Percentiles rank a stretch among this genome's conserved stretches.
Conservation (phyloP, 1,284 basidiomycete species). For the Heterobasidion parviporum region DNA sequence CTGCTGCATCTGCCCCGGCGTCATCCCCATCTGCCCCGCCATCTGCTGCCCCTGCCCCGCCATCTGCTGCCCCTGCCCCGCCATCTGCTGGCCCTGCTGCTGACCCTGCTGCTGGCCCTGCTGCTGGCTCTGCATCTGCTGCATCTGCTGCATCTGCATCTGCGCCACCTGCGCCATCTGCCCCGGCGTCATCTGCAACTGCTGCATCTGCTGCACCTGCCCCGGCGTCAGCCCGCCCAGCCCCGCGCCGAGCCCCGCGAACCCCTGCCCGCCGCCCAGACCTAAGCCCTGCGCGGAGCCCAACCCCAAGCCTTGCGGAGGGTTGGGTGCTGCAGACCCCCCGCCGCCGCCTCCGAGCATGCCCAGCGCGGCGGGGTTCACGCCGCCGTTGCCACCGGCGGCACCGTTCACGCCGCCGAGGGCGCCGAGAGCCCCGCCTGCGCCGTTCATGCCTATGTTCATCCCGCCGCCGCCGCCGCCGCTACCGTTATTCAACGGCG, state of each 20-base stretch:
- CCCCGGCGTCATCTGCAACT: not conserved
- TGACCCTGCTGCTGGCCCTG: not conserved
- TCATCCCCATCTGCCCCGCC: not conserved
- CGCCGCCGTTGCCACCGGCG: no score
- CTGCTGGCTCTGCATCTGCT: not conserved
- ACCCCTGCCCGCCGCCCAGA: conserved; percentile 8
- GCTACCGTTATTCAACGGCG: not conserved
- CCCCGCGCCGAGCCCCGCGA: no score
- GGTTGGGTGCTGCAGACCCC: not conserved
- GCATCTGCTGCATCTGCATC: not conserved
- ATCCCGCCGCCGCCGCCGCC: not conserved
- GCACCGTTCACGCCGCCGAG: not conserved
- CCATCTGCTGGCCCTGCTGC: not conserved
- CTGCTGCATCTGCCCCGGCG: not conserved
- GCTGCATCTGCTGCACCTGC: not conserved
- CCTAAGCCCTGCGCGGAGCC: no score
- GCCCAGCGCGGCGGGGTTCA: conserved; percentile 5
- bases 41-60: not conserved
- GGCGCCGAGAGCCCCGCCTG: not conserved
- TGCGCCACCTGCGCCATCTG: not conserved
- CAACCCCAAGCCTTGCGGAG: no score
- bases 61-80: not conserved
- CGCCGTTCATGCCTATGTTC: conserved; percentile 3
- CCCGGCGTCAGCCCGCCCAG: conserved; percentile 4
- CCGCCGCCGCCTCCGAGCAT: conserved; percentile 2